Percentiles rank a stretch among this genome's conserved stretches.
Evolutionary conservation across 2,329 filamentous ascomycete species (phyloP).

Genomic region (Aureobasidium subglaciale): DNA sequence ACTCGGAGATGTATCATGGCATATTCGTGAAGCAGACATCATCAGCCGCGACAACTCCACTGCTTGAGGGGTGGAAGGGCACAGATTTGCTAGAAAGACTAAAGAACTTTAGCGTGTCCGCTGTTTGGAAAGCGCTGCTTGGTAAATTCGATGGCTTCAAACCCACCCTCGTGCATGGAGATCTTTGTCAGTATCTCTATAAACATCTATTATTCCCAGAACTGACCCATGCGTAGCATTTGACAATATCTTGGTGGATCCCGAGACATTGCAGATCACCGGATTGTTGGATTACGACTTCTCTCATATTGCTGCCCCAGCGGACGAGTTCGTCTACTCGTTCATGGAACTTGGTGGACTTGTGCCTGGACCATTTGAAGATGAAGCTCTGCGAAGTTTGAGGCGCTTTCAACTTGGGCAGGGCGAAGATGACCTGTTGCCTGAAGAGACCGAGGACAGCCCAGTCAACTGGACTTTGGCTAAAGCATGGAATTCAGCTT

Average conservation of each 20-base stretch:
- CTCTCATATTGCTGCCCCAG: not conserved
- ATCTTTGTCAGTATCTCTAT: not conserved
- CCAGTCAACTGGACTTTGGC: not conserved
- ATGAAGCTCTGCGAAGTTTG: not conserved
- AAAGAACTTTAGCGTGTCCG: not conserved
- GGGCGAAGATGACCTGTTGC: not conserved
- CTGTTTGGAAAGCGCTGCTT: not conserved
- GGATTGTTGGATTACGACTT: not conserved
- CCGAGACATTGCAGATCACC: not conserved
- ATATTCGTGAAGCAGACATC: no score
- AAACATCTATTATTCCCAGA: not conserved
- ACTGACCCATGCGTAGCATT: not conserved
- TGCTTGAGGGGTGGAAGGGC: not conserved
- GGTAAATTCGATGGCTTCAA: not conserved
- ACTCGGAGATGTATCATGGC: no score
- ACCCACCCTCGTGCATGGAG: not conserved
- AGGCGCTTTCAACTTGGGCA: not conserved
- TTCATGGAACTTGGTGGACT: not conserved
- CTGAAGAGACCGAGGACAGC: not conserved
- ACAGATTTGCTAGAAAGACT: not conserved
- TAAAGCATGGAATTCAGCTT: not conserved
- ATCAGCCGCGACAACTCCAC: no score
- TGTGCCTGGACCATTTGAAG: not conserved
- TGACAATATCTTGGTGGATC: not conserved
- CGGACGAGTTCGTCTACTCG: not conserved